These are phyloP conservation scores for Phytophthora megakarya DNA, from an alignment of 352 stramenopile genomes.

Conservation along the genomic window DNA sequence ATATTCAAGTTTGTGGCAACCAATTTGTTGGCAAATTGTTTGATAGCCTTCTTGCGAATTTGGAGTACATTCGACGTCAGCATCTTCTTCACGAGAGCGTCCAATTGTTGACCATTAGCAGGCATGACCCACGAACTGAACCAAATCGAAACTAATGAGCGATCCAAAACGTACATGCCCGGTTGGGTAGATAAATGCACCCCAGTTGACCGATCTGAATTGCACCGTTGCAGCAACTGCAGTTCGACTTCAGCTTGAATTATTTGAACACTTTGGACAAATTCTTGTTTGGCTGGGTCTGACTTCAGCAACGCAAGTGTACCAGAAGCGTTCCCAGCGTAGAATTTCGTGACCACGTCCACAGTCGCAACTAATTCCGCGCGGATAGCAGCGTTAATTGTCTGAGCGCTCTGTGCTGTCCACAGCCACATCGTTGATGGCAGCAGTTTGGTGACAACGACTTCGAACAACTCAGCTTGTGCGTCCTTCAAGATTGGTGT, in stretches of 20 bases:
- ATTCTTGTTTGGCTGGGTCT: slow-evolving; percentile 10
- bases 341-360: slow-evolving; percentile 46
- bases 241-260: slow-evolving; percentile 37
- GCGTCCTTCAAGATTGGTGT: slow-evolving; percentile 11
- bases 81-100: slow-evolving; percentile 38
- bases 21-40: slow-evolving; percentile 51
- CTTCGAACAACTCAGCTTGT: slow-evolving; percentile 33
- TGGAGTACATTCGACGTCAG: slow-evolving; percentile 54
- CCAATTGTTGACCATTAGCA: slow-evolving; percentile 12
- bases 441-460: slow-evolving; percentile 43
- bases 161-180: slow-evolving; percentile 53
- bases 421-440: slow-evolving; percentile 58
- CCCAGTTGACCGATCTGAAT: slow-evolving; percentile 12
- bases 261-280: slow-evolving; percentile 16
- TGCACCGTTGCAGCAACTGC: slow-evolving; percentile 40
- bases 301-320: slow-evolving; percentile 18
- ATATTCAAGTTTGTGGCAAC: slow-evolving; percentile 9
- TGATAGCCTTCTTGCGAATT: slow-evolving; percentile 64
- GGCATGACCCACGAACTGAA: slow-evolving; percentile 38
- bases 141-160: slow-evolving; percentile 54
- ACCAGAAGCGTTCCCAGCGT: slow-evolving; percentile 14
- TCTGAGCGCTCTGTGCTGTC: slow-evolving; percentile 22
- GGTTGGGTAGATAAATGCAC: slow-evolving; percentile 33
- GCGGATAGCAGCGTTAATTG: slow-evolving; percentile 47
- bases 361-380: slow-evolving; percentile 59